Conservation (phyloP, 192 early-diverging fungal genomes). For the Paraglomus occultum region DNA sequence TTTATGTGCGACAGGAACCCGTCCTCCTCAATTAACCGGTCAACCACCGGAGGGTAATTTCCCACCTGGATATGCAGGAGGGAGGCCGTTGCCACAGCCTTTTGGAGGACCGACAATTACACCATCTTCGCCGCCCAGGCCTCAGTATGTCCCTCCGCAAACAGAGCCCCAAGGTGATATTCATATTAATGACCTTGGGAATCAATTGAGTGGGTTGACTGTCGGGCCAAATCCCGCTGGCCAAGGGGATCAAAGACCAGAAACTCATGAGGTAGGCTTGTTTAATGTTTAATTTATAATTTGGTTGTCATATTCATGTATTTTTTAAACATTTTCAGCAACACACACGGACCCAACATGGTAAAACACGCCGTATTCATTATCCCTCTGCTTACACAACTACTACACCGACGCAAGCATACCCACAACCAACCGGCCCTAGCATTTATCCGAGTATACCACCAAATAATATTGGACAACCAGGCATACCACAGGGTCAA, state of each 20-base stretch:
- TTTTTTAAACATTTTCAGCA: background rate
- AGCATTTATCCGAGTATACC: background rate
- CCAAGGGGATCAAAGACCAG: constrained; percentile 9
- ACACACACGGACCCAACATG: background rate
- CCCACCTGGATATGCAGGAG: background rate
- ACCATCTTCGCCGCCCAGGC: background rate
- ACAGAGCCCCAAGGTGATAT: background rate
- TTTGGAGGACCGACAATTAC: constrained; percentile 11
- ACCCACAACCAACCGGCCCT: background rate
- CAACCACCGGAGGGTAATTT: background rate
- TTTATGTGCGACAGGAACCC: constrained; percentile 31
- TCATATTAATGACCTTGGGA: constrained; percentile 10
- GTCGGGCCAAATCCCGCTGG: background rate
- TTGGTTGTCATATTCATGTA: background rate
- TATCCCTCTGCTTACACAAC: constrained; percentile 4
- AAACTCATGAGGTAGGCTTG: constrained; percentile 4
- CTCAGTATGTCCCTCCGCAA: constrained; percentile 17
- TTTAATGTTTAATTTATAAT: background rate
- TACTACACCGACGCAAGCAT: constrained; percentile 1
- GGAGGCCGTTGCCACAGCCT: no score
- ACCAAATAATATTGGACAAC: constrained; percentile 3
- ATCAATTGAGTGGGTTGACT: constrained; percentile 23
- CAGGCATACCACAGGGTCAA: constrained; percentile 1
- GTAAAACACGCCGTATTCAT: constrained; percentile 8
- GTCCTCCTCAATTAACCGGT: background rate